These are phyloP conservation scores for Lipomyces yarrowii DNA, from an alignment of 1,139 yeast species.

Conservation along the genomic window DNA sequence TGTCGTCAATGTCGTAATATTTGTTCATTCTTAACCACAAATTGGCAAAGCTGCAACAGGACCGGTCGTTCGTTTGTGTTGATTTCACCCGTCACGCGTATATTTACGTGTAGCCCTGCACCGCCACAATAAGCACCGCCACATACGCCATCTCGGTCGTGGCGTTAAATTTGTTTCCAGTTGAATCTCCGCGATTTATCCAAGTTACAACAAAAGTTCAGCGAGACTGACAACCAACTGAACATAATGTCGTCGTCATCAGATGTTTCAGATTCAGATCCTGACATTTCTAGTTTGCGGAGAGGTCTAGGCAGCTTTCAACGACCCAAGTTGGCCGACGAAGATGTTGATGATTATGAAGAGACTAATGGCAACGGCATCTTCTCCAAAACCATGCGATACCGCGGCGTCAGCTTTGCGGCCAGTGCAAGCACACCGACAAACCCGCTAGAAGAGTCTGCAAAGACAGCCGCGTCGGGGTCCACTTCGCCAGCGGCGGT, in stretches of 20 bases:
- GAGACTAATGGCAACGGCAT: constrained; percentile 8
- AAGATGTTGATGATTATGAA: constrained; percentile 31
- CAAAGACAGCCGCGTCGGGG: background rate
- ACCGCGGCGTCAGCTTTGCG: constrained; percentile 30
- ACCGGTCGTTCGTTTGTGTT: background rate
- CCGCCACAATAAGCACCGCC: background rate
- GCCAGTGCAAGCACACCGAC: constrained; percentile 5
- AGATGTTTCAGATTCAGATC: constrained; percentile 16
- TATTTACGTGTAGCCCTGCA: background rate
- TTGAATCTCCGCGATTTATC: background rate
- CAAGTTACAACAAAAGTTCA: background rate
- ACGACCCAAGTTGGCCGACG: constrained; percentile 7
- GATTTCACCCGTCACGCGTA: background rate
- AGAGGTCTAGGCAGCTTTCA: constrained; percentile 14
- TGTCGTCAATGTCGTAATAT: constrained; percentile 86
- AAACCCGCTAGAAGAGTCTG: constrained; percentile 16
- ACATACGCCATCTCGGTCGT: background rate
- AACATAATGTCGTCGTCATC: constrained; percentile 16
- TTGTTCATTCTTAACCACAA: constrained; percentile 37
- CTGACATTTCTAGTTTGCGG: constrained; percentile 4
- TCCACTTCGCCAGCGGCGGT: background rate
- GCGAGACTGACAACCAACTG: background rate
- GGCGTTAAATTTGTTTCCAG: background rate
- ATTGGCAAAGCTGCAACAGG: background rate
- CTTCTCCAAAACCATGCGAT: constrained; percentile 26